Evolutionary conservation across 2,329 filamentous ascomycete species (phyloP), one percentile per base, ranked within the genome.

Genomic region (Ophiostoma ulmi): DNA sequence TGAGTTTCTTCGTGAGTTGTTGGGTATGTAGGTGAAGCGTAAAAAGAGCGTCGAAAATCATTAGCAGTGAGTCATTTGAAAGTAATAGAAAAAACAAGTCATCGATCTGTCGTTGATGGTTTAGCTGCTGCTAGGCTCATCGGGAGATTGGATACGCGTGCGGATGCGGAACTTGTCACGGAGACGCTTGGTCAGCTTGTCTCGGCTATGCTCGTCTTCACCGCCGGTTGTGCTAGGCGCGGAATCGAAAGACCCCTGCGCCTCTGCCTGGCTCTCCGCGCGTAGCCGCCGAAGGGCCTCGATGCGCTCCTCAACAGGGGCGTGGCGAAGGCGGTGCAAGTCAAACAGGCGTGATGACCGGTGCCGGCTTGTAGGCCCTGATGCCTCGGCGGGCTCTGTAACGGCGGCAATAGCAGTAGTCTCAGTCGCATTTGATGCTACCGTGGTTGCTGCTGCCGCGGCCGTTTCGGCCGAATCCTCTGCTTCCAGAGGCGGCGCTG

Each of bases 261-360:
- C 26, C 13, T 74, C 72, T 8, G 78, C 80, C 72, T 80, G 81
- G 22, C 69, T 72, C 74, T 81, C 81, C 55, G 80, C 78, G 22
- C 82, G 79, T 66, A 84, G 81, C 69, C 83, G 83, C 48, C 87
- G 81, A 5, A 90, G 80, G 6, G 83, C 85, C 70, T 85, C 86
- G 70, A 90, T 86, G n/a, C 87, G 85, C 77, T 90, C 87, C 74
- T 88, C 85, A 3, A 84, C 81, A 0, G 86, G 80, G n/a, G 87
- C 87, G 72, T 88, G 82, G 13, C 87, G 83, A 22, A 90, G 78
- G 64, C 85, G 80, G 73, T 86, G 83, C 65, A 88, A 79, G 74
- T 89, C 87, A 58, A 88, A 80, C 5, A 88, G 76, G 3, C 86
- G 83, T 0, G 85, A 85, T 5, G 83, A 75, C 31, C 86, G 82